phyloP scores from a whole-genome alignment of 495 filamentous ascomycete species.

The Penicillium desertorum region DNA sequence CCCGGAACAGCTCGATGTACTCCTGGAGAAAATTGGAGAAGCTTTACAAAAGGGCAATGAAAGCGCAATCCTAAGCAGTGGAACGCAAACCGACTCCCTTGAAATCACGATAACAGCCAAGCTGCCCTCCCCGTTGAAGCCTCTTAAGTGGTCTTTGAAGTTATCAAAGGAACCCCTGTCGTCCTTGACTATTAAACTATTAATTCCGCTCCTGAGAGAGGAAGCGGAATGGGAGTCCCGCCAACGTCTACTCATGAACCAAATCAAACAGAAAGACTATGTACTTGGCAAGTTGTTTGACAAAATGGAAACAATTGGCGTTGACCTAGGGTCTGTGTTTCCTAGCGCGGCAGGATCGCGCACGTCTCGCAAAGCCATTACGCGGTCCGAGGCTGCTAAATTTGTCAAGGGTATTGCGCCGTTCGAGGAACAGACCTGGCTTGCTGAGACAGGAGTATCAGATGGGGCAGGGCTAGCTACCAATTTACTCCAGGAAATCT shows the following conservation, averaged over 20 bases:
- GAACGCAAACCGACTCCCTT: conserved; percentile 40
- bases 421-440: conserved; percentile 48
- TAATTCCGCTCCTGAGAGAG: conserved; percentile 67
- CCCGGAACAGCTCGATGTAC: conserved; percentile 63
- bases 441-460: conserved; percentile 26
- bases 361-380: conserved; percentile 32
- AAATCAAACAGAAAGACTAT: conserved; percentile 73
- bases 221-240: conserved; percentile 51
- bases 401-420: conserved; percentile 47
- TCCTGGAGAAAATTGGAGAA: conserved; percentile 70
- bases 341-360: conserved; percentile 57
- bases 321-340: conserved; percentile 69
- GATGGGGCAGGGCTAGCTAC: conserved; percentile 21
- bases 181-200: conserved; percentile 57
- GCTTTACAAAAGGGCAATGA: conserved; percentile 53
- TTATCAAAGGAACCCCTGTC: conserved; percentile 56
- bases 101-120: conserved; percentile 57
- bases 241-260: conserved; percentile 56
- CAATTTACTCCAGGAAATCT: conserved; percentile 31
- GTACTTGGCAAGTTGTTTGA: conserved; percentile 74
- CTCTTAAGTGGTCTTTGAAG: conserved; percentile 67
- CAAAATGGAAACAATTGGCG: conserved; percentile 68
- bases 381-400: conserved; percentile 38
- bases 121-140: conserved; percentile 64
- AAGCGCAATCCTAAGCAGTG: conserved; percentile 30